Evolutionary conservation across 352 stramenopile species (phyloP).

Genomic region (Phytophthora colocasiae): DNA sequence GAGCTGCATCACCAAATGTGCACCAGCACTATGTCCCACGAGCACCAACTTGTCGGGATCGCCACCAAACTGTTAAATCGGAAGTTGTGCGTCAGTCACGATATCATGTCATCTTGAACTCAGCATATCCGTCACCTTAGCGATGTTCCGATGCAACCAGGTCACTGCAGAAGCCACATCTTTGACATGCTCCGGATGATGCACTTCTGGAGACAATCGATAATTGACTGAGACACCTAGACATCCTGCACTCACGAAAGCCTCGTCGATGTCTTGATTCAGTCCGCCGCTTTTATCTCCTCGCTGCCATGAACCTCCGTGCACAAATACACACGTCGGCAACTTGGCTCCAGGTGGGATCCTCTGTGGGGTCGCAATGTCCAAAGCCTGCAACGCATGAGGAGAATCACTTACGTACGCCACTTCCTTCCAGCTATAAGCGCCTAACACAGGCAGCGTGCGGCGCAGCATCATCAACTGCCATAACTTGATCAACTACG

Average conservation of each 20-base stretch:
- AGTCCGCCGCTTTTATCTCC: slow-evolving; percentile 77
- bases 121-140: slow-evolving; percentile 47
- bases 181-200: slow-evolving; percentile 70
- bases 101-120: slow-evolving; percentile 1
- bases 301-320: slow-evolving; percentile 86
- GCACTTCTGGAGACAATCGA: slow-evolving; percentile 77
- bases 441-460: slow-evolving; percentile 36
- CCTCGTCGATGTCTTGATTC: slow-evolving; percentile 68
- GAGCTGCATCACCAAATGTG: slow-evolving; percentile 79
- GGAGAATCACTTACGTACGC: slow-evolving; percentile 48
- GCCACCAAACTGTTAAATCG: slow-evolving; percentile 64
- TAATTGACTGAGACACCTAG: slow-evolving; percentile 85
- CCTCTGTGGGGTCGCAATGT: slow-evolving; percentile 65
- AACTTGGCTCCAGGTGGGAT: slow-evolving; percentile 40
- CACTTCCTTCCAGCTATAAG: slow-evolving; percentile 77
- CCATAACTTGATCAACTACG: slow-evolving; percentile 5
- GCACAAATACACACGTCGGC: slow-evolving; percentile 82
- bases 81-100: slow-evolving; percentile 15
- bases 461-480: slow-evolving; percentile 34
- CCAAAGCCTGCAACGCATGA: slow-evolving; percentile 64
- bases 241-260: slow-evolving; percentile 59
- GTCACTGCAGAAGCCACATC: slow-evolving; percentile 68
- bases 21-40: slow-evolving; percentile 81
- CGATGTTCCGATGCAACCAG: slow-evolving; percentile 75
- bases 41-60: slow-evolving; percentile 67